A percentile compares a stretch with the other conserved stretches of the same genome.
Conservation (phyloP, 371 early-diverging fungal genomes). For the Mortierella polycephala region DNA sequence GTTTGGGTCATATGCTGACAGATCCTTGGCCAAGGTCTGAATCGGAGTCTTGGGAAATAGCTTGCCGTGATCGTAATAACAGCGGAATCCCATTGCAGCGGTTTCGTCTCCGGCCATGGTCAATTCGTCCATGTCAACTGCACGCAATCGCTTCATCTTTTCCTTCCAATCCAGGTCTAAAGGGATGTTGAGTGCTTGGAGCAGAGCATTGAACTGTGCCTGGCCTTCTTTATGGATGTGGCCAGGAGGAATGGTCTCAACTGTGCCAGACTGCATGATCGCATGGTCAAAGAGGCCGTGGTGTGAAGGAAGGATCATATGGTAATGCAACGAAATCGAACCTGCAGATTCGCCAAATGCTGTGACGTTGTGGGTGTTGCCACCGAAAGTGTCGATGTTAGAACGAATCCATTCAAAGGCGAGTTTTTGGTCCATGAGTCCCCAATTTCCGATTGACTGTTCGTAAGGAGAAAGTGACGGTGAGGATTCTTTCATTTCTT, state of each 20-base stretch:
- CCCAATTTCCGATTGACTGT: constrained; percentile 53
- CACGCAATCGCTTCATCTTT: constrained; percentile 24
- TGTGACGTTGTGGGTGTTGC: constrained; percentile 56
- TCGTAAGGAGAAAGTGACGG: constrained; percentile 11
- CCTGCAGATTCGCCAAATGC: constrained; percentile 63
- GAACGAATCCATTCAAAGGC: constrained; percentile 60
- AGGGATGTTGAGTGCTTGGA: constrained; percentile 23
- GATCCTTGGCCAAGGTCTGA: background rate
- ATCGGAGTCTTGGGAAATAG: background rate
- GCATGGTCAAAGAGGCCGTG: constrained; percentile 46
- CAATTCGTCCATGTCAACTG: constrained; percentile 13
- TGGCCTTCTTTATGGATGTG: constrained; percentile 15
- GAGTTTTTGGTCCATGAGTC: constrained; percentile 57
- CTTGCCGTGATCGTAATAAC: background rate
- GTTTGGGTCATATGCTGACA: background rate
- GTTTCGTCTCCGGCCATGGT: background rate
- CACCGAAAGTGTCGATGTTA: constrained; percentile 61
- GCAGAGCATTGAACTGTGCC: constrained; percentile 9
- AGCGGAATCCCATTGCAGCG: too few species aligned
- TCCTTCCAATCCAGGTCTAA: constrained; percentile 15
- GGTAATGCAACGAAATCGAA: constrained; percentile 42
- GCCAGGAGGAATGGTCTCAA: constrained; percentile 9
- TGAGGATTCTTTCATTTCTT: constrained; percentile 11
- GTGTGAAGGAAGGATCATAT: constrained; percentile 25
- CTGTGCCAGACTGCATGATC: constrained; percentile 50